A percentile compares a stretch with the other conserved stretches of the same genome.
phyloP scores from a whole-genome alignment of 2,329 filamentous ascomycete genomes.

The Tolypocladium album region DNA sequence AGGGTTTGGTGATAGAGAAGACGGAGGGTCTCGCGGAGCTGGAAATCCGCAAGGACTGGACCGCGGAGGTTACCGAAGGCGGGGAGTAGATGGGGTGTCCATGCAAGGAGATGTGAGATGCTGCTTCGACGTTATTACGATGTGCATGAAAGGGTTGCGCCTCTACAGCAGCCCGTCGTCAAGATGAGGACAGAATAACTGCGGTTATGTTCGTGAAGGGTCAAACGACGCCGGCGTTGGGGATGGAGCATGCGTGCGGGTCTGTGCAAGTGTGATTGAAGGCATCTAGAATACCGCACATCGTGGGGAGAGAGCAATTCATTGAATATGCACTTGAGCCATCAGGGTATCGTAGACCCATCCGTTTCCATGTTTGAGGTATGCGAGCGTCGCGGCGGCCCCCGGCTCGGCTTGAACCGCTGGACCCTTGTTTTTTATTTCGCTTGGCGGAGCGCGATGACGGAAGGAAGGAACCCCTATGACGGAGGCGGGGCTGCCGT shows the following conservation, averaged over 20 bases:
- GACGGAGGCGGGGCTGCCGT: not conserved
- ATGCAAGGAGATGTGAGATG: not conserved
- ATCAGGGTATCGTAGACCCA: not conserved
- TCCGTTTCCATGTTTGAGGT: not conserved
- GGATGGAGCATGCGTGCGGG: not conserved
- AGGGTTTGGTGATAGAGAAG: constrained; percentile 68
- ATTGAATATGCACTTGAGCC: not conserved
- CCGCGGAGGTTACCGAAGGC: constrained; percentile 41
- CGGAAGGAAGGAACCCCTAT: not conserved
- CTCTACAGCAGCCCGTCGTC: not conserved
- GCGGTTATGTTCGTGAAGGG: not conserved
- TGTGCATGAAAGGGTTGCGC: not conserved
- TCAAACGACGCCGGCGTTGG: not conserved
- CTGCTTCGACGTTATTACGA: not conserved
- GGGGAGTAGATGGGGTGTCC: constrained; percentile 14
- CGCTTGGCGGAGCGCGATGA: not conserved
- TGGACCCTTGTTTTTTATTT: not conserved
- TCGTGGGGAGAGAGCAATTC: not conserved
- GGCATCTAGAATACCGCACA: not conserved
- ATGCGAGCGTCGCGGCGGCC: not conserved
- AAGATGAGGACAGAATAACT: not conserved
- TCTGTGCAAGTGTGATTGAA: not conserved
- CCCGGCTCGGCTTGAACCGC: not conserved
- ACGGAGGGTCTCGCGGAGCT: constrained; percentile 47
- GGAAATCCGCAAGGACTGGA: constrained; percentile 51